A percentile compares a stretch with the other conserved stretches of the same genome.
Evolutionary conservation across 805 yeast species (phyloP).

Genomic region (Kurtzmaniella fragi): DNA sequence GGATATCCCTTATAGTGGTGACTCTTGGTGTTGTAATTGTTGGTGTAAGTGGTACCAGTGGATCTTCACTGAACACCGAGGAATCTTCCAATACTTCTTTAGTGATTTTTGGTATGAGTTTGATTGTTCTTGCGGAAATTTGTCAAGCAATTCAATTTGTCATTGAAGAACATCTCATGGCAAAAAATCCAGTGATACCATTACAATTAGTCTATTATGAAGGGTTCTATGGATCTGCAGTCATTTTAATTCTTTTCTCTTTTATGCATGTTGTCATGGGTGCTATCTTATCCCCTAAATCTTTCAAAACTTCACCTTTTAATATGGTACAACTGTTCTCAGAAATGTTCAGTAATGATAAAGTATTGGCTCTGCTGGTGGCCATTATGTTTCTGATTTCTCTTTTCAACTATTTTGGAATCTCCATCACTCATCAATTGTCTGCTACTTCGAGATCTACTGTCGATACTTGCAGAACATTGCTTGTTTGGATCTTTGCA

Average conservation of each 20-base stretch:
- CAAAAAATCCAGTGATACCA: slow-evolving; percentile 51
- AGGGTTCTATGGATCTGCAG: slow-evolving; percentile 58
- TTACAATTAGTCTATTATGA: slow-evolving; percentile 66
- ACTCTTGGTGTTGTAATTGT: slow-evolving; percentile 66
- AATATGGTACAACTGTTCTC: slow-evolving; percentile 48
- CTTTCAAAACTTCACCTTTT: slow-evolving; percentile 46
- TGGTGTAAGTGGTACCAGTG: slow-evolving; percentile 60
- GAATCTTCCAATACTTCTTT: slow-evolving; percentile 14
- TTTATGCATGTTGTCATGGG: slow-evolving; percentile 40
- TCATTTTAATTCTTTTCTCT: slow-evolving; percentile 43
- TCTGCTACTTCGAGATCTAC: slow-evolving; percentile 79
- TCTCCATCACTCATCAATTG: slow-evolving; percentile 56
- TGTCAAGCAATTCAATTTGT: slow-evolving; percentile 76
- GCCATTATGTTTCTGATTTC: slow-evolving; percentile 71
- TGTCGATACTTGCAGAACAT: slow-evolving; percentile 70
- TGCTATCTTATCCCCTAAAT: slow-evolving; percentile 16
- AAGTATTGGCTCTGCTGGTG: slow-evolving; percentile 49
- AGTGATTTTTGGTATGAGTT: slow-evolving; percentile 49
- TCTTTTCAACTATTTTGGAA: slow-evolving; percentile 67
- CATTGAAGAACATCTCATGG: slow-evolving; percentile 64
- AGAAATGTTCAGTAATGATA: slow-evolving; percentile 40
- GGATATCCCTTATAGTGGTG: slow-evolving; percentile 63
- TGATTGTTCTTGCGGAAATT: slow-evolving; percentile 59
- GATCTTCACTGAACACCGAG: slow-evolving; percentile 8
- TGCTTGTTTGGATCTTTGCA: slow-evolving; percentile 72